Evolutionary conservation across 2,329 filamentous ascomycete genomes (phyloP), one percentile per base, ranked within the genome.

Genomic region (Trichocomaceae sp.): DNA sequence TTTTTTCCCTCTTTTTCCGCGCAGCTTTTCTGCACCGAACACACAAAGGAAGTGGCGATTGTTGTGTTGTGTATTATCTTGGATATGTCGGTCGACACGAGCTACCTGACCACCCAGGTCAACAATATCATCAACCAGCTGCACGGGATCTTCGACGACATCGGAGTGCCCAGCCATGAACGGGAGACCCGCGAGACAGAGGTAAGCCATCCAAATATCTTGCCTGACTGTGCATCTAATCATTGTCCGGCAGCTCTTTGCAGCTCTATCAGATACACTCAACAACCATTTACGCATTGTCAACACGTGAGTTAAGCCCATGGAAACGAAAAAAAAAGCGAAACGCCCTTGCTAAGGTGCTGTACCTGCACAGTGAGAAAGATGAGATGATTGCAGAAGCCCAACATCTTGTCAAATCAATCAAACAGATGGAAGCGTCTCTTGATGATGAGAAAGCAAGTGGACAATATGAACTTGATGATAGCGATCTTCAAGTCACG

Each of bases 111-210:
- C 64, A 90, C 95, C 72, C 93, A 97, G 82, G 89, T 99, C 75
- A 93, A 90, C 63, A 90, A 83, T 66, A 96, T 96, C 68, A 90
- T 97, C 69, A 84, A 83, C 72, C 90, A 96, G 74, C 82, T 99
- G 58, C 92, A 97, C 74, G 88, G 87, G 61, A 82, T 97, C 56
- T 99, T 96, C 67, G 93, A 99, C 71, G 92, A 99, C 69, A 99
- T 99, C 66, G 93, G 93, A 57, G 88, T 99, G n/a, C 83, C 92
- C 26, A 84, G 78, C 66, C 90, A 96, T 83, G 93, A 97, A 72
- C 87, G 93, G 66, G 90, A 97, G 69, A 80, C 83, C 49, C 82
- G 93, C 65, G 92, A 97, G 70, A 83, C 88, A 69, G 90, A 96
- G 84, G 91, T 95, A 77, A 67, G 80, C 65, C 57, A 17, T 20